Evolutionary conservation across 1,139 yeast genomes (phyloP), one percentile per base, ranked within the genome.

Genomic region (Debaryomyces psychrophilus): DNA sequence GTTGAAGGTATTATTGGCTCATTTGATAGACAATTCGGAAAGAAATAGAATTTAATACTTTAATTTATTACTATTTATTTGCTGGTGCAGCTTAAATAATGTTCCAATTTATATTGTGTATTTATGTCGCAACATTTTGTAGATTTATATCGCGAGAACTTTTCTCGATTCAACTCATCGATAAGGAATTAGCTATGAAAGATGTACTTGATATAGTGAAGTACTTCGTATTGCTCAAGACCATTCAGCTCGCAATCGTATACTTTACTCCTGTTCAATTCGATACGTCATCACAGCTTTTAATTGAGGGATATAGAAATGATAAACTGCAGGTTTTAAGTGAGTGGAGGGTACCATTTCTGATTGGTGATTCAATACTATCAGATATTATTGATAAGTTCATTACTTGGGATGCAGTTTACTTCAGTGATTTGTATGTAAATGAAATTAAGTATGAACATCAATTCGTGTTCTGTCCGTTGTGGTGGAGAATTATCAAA

Each of bases 341-440:
- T 23, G 48, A 42, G 12, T 38, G 41, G 40, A 12, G 8, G 8
- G 14, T 37, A 15, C 49, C 51, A 11, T 18, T 18, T 17, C 18
- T 34, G 14, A 11, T 44, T n/a, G 31, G 45, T 8, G 50, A 46
- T 15, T 25, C 39, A 20, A 23, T 55, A 7, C 33, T 56, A 12
- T 50, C 50, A 5, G 49, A 59, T 25, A 49, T 73, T 1, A 65
- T 76, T 37, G 71, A 79, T 39, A 81, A 82, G 49, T 69, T 88
- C 7, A 69, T 87, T 27, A 76, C 84, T 5, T 92, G 98, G 98
- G 99, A 93, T 63, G 77, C 85, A 2, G 95, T 90, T 0, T 90
- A 85, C 64, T 90, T 87, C 59, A 65, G 80, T 22, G 81, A 83
- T 42, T 60, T 83, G 40, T 81, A 87, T 31, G 61, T 67, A 15